These are phyloP conservation scores for Candida ulmi DNA, from an alignment of 805 yeast species.

Conservation along the genomic window DNA sequence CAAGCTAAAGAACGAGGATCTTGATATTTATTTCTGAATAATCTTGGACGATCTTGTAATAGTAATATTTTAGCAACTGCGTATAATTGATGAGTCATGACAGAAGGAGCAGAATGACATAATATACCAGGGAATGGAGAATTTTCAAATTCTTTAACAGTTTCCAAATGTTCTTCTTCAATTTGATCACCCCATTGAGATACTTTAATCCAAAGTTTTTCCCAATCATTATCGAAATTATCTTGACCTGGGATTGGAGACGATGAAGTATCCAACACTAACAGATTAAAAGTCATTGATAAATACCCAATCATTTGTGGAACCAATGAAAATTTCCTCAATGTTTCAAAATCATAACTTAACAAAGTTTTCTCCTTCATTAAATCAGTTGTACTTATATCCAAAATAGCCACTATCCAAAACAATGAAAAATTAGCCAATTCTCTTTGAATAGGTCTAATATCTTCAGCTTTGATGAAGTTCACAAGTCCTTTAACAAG, in stretches of 20 bases:
- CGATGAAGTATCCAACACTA: constrained; percentile 3
- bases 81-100: constrained; percentile 28
- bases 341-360: constrained; percentile 5
- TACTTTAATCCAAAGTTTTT: constrained; percentile 30
- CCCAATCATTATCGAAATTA: constrained; percentile 32
- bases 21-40: constrained; percentile 17
- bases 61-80: constrained; percentile 28
- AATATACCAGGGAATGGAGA: constrained; percentile 31
- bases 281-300: constrained; percentile 6
- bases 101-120: constrained; percentile 25
- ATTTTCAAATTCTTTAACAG: constrained; percentile 23
- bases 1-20: constrained; percentile 14
- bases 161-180: constrained; percentile 17
- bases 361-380: constrained; percentile 5
- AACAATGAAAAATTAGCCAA: constrained; percentile 1
- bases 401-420: constrained; percentile 3
- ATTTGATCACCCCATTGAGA: constrained; percentile 25
- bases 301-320: constrained; percentile 3
- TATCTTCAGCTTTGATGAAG: constrained; percentile 4
- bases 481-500: constrained; percentile 1
- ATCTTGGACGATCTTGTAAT: constrained; percentile 32
- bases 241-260: too few species aligned
- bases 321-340: constrained; percentile 2
- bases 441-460: constrained; percentile 4
- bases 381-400: constrained; percentile 2